Evolutionary conservation across 768 basidiomycete genomes (phyloP), one percentile per base, ranked within the genome.

Genomic region (Trametes elegans): DNA sequence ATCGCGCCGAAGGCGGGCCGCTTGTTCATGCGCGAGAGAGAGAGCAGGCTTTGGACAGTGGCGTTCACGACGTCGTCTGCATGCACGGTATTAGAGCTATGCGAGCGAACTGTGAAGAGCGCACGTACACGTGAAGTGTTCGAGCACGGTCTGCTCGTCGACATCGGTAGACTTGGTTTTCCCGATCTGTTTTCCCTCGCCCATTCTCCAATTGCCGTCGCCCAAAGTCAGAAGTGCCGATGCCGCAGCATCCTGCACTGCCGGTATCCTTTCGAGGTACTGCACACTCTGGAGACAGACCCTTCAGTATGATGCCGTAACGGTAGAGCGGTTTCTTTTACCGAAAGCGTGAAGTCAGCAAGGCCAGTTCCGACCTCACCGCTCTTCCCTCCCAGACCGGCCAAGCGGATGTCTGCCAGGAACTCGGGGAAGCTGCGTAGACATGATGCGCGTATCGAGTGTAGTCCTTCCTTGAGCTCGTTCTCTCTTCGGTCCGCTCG

Each of bases 121-220:
- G 43, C 18, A 77, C 87, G 49, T 56, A 90, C 90, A 83, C 8
- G 83, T 73, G 63, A 81, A 93, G 67, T 92, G 89, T 63, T 92
- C 87, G 21, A 91, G 71, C 10, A 93, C 75, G 16, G 77, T 71
- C 34, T 70, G 71, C 62, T 86, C 83, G 51, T 84, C 84, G 9
- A 75, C 75, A 27, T 83, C 85, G 4, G 73, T 74, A 1, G 72
- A 59, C 50, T 80, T 80, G 7, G 69, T 58, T 61, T 81, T 82
- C 9, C 79, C 80, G 6, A 87, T 82, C 61, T 79, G 77, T 19
- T 88, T 77, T 5, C 89, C 90, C 57, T 90, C 89, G 4, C 91
- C 91, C 90, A 93, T 93, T 70, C 83, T 89, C 91, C 91, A 93
- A 60, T 93, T 93, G 9, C 91, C 91, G 56, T 93, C 90, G 0